phyloP scores from a whole-genome alignment of 1,139 yeast species.

The Zygotorulaspora mrakii region DNA sequence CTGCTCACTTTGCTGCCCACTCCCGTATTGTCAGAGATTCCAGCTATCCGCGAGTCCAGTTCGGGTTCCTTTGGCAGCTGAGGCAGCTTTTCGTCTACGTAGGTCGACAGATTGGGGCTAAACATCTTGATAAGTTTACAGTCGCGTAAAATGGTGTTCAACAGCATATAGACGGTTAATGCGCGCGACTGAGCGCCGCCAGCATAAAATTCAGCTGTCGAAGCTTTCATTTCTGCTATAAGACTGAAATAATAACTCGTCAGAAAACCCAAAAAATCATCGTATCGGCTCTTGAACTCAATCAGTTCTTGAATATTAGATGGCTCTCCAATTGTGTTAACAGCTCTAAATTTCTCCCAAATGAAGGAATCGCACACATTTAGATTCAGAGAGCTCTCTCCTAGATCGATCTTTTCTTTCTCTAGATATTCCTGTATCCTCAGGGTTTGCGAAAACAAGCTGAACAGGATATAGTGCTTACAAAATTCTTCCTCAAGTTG shows the following conservation, averaged over 20 bases:
- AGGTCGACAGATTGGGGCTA: constrained; percentile 19
- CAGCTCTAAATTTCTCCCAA: constrained; percentile 13
- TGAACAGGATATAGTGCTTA: constrained; percentile 20
- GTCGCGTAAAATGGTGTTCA: constrained; percentile 14
- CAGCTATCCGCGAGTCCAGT: neutral
- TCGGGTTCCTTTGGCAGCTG: neutral
- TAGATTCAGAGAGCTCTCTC: constrained; percentile 6
- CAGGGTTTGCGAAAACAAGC: constrained; percentile 16
- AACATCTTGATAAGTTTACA: constrained; percentile 16
- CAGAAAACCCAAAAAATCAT: constrained; percentile 19
- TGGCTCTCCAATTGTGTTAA: constrained; percentile 13
- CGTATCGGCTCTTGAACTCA: constrained; percentile 16
- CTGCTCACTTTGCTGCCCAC: constrained; percentile 7
- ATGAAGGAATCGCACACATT: constrained; percentile 24
- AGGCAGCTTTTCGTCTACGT: constrained; percentile 6
- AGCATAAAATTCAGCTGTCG: constrained; percentile 4
- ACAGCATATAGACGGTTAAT: constrained; percentile 7
- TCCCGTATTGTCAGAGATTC: neutral
- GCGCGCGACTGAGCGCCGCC: constrained; percentile 6
- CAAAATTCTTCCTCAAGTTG: constrained; percentile 23
- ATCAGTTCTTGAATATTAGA: constrained; percentile 13
- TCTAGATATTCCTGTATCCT: constrained; percentile 9
- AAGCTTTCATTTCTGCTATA: constrained; percentile 21
- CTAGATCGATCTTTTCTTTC: neutral
- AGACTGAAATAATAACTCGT: constrained; percentile 18